phyloP scores from a whole-genome alignment of 2,329 filamentous ascomycete genomes.

The Camptophora hylomeconis region DNA sequence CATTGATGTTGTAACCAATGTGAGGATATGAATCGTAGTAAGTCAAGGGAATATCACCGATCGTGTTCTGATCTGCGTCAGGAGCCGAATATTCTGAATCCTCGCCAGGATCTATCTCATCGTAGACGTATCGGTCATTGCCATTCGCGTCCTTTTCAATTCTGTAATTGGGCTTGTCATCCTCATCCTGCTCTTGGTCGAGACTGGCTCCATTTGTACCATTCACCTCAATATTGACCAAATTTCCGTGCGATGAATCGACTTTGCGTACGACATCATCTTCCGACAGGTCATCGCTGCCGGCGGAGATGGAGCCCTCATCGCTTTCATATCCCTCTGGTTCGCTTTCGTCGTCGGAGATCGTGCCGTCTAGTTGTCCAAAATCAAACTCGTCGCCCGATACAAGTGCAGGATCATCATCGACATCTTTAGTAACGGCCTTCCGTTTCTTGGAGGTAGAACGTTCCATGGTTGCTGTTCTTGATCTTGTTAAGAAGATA shows the following conservation, averaged over 20 bases:
- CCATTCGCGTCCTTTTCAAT: constrained; percentile 77
- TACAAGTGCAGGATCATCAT: constrained; percentile 35
- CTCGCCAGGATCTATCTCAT: constrained; percentile 86
- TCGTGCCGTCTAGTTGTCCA: constrained; percentile 28
- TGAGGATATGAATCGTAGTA: constrained; percentile 98
- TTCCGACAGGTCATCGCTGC: constrained; percentile 33
- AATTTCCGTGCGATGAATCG: constrained; percentile 38
- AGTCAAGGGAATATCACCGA: constrained; percentile 82
- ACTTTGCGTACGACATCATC: constrained; percentile 21
- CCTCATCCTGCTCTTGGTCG: constrained; percentile 21
- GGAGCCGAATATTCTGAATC: constrained; percentile 91
- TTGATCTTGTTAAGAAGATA: too few relatives aligned
- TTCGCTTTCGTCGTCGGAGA: constrained; percentile 30
- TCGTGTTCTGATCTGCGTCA: constrained; percentile 70
- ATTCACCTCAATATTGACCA: too few relatives aligned
- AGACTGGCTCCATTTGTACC: too few relatives aligned
- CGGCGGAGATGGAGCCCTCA: constrained; percentile 7
- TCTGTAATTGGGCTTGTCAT: constrained; percentile 40
- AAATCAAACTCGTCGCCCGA: constrained; percentile 48
- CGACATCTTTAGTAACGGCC: constrained; percentile 42
- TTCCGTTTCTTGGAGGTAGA: constrained; percentile 47
- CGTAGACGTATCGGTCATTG: constrained; percentile 78
- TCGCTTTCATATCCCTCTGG: constrained; percentile 21
- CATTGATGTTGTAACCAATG: constrained; percentile 97
- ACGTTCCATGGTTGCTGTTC: constrained; percentile 11